A percentile compares a stretch with the other conserved stretches of the same genome.
These are phyloP conservation scores for Rhododendron vialii DNA, from an alignment of 148 eudicot species.

Conservation along the genomic window DNA sequence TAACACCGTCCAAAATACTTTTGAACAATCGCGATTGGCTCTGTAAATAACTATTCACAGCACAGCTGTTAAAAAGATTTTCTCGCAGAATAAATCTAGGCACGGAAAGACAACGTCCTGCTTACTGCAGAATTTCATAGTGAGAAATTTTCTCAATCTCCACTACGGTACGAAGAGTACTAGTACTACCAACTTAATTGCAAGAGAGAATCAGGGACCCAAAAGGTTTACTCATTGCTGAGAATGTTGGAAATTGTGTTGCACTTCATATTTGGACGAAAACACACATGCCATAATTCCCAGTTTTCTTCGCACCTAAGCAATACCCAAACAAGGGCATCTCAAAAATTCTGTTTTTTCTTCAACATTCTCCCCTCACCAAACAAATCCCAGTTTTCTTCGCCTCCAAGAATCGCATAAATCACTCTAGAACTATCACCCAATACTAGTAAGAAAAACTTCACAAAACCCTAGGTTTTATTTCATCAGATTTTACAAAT, in stretches of 20 bases:
- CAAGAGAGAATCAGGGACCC: neutral
- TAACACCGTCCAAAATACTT: no score
- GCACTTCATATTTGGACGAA: neutral
- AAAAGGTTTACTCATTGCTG: neutral
- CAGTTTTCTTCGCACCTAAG: neutral
- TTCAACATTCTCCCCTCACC: neutral
- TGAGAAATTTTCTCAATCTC: neutral
- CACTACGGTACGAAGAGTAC: neutral
- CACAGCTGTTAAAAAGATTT: no score
- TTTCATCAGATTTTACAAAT: no score
- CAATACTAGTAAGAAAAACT: neutral
- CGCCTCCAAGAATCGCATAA: neutral
- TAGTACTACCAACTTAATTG: neutral
- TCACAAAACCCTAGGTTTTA: neutral
- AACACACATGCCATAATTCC: neutral
- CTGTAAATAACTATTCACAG: no score
- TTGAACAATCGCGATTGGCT: no score
- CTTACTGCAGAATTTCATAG: neutral
- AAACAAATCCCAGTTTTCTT: neutral
- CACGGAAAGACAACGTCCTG: neutral
- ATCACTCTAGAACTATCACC: no score
- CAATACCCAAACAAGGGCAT: neutral
- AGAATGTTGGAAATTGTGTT: neutral
- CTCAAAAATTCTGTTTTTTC: neutral
- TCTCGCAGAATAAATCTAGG: neutral